These are phyloP conservation scores for Chaetomium olivaceum DNA, from an alignment of 2,329 filamentous ascomycete genomes.

Conservation along the genomic window DNA sequence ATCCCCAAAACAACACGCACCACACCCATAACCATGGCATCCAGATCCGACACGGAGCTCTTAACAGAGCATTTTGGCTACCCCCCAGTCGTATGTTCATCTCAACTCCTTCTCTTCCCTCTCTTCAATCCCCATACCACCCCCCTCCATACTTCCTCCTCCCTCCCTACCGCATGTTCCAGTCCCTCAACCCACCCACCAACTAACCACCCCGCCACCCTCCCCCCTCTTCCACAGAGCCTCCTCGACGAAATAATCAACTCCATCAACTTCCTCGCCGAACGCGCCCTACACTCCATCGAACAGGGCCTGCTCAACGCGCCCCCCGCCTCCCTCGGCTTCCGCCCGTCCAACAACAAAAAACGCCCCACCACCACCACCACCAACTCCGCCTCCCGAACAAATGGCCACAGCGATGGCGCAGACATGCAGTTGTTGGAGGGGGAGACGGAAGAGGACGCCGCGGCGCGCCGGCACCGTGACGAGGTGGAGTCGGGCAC, in stretches of 20 bases:
- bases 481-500: slow-evolving; percentile 86
- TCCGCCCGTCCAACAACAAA: slow-evolving; percentile 54
- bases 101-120: slow-evolving; percentile 11
- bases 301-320: slow-evolving; percentile 78
- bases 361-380: slow-evolving; percentile 35
- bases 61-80: slow-evolving; percentile 96
- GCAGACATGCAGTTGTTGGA: slow-evolving; percentile 4
- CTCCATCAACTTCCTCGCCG: slow-evolving; percentile 88
- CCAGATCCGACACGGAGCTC: slow-evolving; percentile 60
- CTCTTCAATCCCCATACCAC: slow-evolving; percentile 1
- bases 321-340: slow-evolving; percentile 77
- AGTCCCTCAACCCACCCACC: slow-evolving; percentile 5
- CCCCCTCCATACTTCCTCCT: slow-evolving; percentile 1
- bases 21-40: slow-evolving; percentile 17
- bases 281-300: slow-evolving; percentile 83
- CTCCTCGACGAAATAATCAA: slow-evolving; percentile 98
- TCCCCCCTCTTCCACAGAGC: slow-evolving; percentile 54
- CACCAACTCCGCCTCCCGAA: no score
- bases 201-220: neutral
- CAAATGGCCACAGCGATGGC: neutral
- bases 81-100: slow-evolving; percentile 74
- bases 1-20: neutral
- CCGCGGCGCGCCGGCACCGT: slow-evolving; percentile 52
- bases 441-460: slow-evolving; percentile 7
- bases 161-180: slow-evolving; percentile 3